Evolutionary conservation across 352 stramenopile genomes (phyloP).

Genomic region (Chrysophaeum taylorii): DNA sequence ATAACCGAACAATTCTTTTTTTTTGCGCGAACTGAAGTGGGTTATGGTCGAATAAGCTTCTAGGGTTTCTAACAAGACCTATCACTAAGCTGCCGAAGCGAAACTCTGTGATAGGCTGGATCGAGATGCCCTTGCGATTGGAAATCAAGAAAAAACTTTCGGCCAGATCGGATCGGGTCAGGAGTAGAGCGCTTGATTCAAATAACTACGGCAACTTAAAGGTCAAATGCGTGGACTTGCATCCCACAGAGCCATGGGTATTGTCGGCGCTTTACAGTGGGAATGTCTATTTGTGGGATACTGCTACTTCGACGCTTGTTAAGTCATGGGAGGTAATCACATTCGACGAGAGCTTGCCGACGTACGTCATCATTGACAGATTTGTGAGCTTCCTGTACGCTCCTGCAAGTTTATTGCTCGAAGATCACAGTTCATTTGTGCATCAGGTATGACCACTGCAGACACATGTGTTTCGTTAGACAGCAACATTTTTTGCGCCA

Average conservation of each 20-base stretch:
- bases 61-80: no score
- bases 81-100: no score
- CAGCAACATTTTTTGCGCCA: neutral
- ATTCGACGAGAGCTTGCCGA: neutral
- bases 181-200: conserved; percentile 31
- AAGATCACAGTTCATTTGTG: conserved; percentile 5
- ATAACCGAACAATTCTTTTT: no score
- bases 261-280: conserved; percentile 57
- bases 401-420: conserved; percentile 66
- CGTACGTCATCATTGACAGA: conserved; percentile 48
- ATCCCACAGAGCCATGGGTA: conserved; percentile 58
- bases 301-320: neutral
- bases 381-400: conserved; percentile 67
- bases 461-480: neutral
- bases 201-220: neutral
- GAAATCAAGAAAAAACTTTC: conserved; percentile 58
- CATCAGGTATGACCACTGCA: conserved; percentile 1
- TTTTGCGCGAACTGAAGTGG: no score
- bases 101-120: no score
- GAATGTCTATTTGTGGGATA: conserved; percentile 83
- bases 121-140: neutral
- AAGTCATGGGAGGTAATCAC: conserved; percentile 4
- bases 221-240: conserved; percentile 85
- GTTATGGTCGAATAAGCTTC: no score
- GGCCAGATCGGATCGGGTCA: no score